Percentiles rank a stretch among this genome's conserved stretches.
phyloP scores from a whole-genome alignment of 2,329 filamentous ascomycete species.

The Shiraia sp. region DNA sequence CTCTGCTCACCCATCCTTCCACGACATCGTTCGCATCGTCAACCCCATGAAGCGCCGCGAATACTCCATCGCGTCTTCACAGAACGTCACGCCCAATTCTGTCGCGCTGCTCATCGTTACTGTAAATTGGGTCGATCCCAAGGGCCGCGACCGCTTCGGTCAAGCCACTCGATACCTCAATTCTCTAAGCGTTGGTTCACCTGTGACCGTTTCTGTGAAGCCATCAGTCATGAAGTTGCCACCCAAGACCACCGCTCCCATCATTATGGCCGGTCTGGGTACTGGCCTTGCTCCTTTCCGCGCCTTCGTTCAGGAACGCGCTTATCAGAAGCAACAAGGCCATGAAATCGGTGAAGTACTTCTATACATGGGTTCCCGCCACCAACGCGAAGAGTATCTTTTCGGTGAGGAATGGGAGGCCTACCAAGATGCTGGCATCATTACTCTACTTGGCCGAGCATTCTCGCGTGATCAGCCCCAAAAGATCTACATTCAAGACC shows the following conservation, averaged over 20 bases:
- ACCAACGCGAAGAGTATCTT: conserved; percentile 97
- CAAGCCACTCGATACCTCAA: conserved; percentile 92
- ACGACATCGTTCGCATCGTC: conserved; percentile 86
- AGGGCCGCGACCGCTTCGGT: conserved; percentile 85
- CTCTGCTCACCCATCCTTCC: conserved; percentile 85
- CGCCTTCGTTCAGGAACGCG: conserved; percentile 96
- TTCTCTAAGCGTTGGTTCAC: conserved; percentile 71
- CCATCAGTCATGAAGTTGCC: conserved; percentile 99
- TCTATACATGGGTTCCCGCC: conserved; percentile 93
- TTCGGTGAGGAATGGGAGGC: conserved; percentile 99
- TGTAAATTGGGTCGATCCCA: conserved; percentile 90
- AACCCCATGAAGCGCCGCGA: conserved; percentile 92
- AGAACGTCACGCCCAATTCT: conserved; percentile 87
- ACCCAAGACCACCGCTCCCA: conserved; percentile 78
- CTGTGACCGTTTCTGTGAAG: conserved; percentile 92
- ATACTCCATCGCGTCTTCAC: conserved; percentile 98
- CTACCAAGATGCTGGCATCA: conserved; percentile 91
- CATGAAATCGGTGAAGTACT: conserved; percentile 92
- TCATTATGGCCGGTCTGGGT: conserved; percentile 99
- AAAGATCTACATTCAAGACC: conserved; percentile 99
- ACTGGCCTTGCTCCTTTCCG: conserved; percentile 99
- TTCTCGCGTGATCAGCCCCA: conserved; percentile 96
- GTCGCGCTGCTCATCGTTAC: conserved; percentile 96
- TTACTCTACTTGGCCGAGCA: conserved; percentile 88
- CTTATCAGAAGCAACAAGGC: conserved; percentile 96